Percentiles rank a stretch among this genome's conserved stretches.
These are phyloP conservation scores for Lachnellula occidentalis DNA, from an alignment of 2,329 filamentous ascomycete species.

Conservation along the genomic window DNA sequence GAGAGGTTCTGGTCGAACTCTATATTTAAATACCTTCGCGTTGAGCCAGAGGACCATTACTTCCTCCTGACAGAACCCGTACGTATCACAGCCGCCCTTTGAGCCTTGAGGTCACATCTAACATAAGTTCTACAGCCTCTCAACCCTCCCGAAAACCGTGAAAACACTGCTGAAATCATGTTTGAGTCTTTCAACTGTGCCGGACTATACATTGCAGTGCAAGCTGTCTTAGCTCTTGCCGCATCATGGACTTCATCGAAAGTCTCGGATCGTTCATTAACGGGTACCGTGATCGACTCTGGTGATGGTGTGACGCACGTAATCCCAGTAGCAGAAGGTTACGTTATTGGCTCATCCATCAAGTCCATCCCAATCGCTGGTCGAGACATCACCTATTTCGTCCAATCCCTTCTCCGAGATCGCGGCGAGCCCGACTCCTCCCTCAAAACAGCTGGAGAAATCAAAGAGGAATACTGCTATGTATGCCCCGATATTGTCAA, in stretches of 20 bases:
- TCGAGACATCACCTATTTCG: constrained; percentile 97
- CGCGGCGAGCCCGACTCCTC: constrained; percentile 95
- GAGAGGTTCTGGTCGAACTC: constrained; percentile 99
- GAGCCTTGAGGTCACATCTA: constrained; percentile 1
- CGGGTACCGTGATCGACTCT: constrained; percentile 96
- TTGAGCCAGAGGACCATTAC: constrained; percentile 98
- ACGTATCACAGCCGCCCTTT: constrained; percentile 33
- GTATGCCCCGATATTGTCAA: constrained; percentile 98
- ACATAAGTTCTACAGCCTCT: constrained; percentile 58
- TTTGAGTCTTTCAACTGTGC: constrained; percentile 99
- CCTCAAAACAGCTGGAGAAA: constrained; percentile 93
- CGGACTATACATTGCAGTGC: constrained; percentile 96
- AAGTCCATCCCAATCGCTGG: constrained; percentile 98
- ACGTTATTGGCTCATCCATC: constrained; percentile 98
- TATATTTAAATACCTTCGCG: constrained; percentile 98
- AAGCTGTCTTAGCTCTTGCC: constrained; percentile 91
- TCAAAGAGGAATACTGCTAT: constrained; percentile 99
- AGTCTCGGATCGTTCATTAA: constrained; percentile 91
- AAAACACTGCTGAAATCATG: constrained; percentile 99
- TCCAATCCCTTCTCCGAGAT: constrained; percentile 91
- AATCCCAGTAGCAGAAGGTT: constrained; percentile 96
- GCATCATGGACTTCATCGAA: constrained; percentile 99
- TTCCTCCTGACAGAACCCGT: constrained; percentile 97
- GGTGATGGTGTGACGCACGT: constrained; percentile 99
- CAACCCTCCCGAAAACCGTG: constrained; percentile 96